phyloP scores from a whole-genome alignment of 768 basidiomycete genomes.

The Hebeloma cylindrosporum region DNA sequence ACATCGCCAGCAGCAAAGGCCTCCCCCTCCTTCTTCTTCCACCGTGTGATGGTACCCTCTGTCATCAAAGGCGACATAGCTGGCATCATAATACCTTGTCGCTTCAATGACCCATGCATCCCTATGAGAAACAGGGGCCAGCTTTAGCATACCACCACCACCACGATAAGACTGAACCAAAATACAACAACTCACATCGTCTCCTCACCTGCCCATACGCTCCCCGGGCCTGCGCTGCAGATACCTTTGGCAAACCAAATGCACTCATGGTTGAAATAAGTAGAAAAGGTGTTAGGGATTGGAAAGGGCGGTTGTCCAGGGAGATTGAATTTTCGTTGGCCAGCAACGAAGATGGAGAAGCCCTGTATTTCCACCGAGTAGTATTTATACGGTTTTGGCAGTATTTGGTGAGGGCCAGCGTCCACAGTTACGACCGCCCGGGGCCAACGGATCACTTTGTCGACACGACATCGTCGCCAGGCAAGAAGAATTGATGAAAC shows the following conservation, averaged over 20 bases:
- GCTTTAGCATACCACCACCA: background rate
- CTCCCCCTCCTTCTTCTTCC: slow-evolving; percentile 81
- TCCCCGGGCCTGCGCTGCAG: slow-evolving; percentile 23
- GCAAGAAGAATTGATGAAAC: too few species aligned
- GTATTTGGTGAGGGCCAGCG: slow-evolving; percentile 2
- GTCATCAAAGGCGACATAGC: slow-evolving; percentile 92
- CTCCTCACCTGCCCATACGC: slow-evolving; percentile 24
- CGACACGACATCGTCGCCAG: background rate
- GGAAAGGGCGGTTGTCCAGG: background rate
- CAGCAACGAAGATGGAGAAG: slow-evolving; percentile 18
- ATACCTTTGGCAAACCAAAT: slow-evolving; percentile 24
- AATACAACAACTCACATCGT: slow-evolving; percentile 28
- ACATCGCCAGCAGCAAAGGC: slow-evolving; percentile 70
- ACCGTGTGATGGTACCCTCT: slow-evolving; percentile 74
- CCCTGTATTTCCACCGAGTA: slow-evolving; percentile 1
- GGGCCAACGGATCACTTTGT: background rate
- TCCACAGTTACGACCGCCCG: slow-evolving; percentile 1
- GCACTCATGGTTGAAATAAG: slow-evolving; percentile 22
- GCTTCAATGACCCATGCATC: slow-evolving; percentile 33
- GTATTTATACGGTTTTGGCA: slow-evolving; percentile 9
- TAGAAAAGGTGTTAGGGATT: background rate
- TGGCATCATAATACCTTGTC: slow-evolving; percentile 62
- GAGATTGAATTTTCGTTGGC: slow-evolving; percentile 13
- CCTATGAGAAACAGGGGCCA: slow-evolving; percentile 21
- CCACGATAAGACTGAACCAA: too few species aligned